phyloP scores from a whole-genome alignment of 2,329 filamentous ascomycete genomes.

The Microsporum ferrugineum region DNA sequence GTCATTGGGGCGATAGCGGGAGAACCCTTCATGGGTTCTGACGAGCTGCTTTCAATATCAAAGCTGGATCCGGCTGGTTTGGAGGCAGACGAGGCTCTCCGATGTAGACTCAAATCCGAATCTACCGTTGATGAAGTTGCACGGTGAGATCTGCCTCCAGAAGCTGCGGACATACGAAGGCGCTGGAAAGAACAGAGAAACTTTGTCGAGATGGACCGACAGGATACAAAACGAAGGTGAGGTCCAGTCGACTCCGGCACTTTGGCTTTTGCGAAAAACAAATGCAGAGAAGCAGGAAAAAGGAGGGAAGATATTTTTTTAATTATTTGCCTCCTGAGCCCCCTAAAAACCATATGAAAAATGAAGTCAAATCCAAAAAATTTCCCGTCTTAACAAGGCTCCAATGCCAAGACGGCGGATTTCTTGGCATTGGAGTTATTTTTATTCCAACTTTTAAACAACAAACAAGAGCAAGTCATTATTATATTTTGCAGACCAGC shows the following conservation, averaged over 20 bases:
- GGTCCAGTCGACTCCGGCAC: conserved; percentile 6
- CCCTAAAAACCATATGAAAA: neutral
- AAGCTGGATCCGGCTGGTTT: conserved; percentile 13
- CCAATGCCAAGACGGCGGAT: neutral
- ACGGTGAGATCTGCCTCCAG: conserved; percentile 40
- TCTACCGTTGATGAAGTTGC: conserved; percentile 45
- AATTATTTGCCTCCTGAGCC: neutral
- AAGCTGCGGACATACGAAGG: conserved; percentile 46
- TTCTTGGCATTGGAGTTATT: neutral
- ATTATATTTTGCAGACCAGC: too few relatives aligned
- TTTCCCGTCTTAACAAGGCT: neutral
- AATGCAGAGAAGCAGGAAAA: neutral
- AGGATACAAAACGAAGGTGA: conserved; percentile 16
- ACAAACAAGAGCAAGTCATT: too few relatives aligned
- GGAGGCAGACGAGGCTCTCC: conserved; percentile 34
- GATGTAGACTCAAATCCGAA: conserved; percentile 35
- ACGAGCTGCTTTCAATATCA: conserved; percentile 4
- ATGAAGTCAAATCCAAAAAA: neutral
- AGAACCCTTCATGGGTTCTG: conserved; percentile 22
- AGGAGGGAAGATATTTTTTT: neutral
- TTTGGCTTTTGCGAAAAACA: neutral
- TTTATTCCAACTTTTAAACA: neutral
- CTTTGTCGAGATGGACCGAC: conserved; percentile 1
- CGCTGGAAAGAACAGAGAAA: conserved; percentile 5
- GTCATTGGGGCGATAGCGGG: conserved; percentile 43